phyloP scores from a whole-genome alignment of 495 filamentous ascomycete genomes.

The Penicillium malachiteum region DNA sequence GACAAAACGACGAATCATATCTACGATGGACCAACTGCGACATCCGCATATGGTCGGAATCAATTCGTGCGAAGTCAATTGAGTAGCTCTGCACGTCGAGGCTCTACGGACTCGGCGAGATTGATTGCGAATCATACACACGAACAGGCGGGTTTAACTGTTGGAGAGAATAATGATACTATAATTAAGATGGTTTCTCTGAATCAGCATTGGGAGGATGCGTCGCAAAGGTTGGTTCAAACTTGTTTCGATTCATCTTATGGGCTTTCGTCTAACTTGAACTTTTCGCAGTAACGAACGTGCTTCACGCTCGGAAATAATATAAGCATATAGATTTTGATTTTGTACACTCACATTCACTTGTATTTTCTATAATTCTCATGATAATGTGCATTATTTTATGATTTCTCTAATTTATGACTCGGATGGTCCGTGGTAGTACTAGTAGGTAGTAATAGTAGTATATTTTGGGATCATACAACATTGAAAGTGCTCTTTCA shows the following conservation, averaged over 20 bases:
- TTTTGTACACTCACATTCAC: too few species aligned
- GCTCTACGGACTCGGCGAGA: neutral
- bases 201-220: conserved; percentile 8
- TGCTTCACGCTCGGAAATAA: too few species aligned
- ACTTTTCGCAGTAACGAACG: neutral
- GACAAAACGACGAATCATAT: neutral
- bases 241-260: neutral
- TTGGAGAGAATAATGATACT: neutral
- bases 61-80: conserved; percentile 1
- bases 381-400: too few species aligned
- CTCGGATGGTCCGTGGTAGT: too few species aligned
- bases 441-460: too few species aligned
- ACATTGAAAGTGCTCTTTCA: too few species aligned
- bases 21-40: neutral
- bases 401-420: too few species aligned
- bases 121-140: neutral
- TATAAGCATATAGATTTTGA: too few species aligned
- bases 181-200: conserved; percentile 7
- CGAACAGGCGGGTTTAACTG: neutral
- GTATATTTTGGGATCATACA: too few species aligned
- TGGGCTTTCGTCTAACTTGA: neutral
- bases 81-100: neutral
- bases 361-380: too few species aligned
- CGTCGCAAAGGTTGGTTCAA: neutral
- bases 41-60: neutral